phyloP scores from a whole-genome alignment of 129 eudicot genomes.

The Lonicera japonica region DNA sequence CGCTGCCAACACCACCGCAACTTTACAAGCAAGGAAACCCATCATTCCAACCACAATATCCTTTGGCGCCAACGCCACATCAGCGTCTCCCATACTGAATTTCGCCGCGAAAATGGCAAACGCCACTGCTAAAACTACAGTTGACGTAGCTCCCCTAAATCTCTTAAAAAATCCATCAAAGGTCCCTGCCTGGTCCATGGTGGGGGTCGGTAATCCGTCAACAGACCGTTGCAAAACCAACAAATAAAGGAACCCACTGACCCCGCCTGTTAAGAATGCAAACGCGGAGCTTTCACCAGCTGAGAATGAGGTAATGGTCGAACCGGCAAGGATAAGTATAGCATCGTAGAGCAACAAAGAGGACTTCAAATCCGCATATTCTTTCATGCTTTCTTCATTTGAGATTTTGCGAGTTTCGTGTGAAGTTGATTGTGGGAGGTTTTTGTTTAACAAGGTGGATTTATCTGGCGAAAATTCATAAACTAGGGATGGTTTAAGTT shows the following conservation, averaged over 20 bases:
- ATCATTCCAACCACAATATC: slow-evolving; percentile 71
- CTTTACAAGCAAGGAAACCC: slow-evolving; percentile 81
- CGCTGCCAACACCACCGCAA: slow-evolving; percentile 69
- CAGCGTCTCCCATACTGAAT: slow-evolving; percentile 38
- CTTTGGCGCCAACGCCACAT: slow-evolving; percentile 33
- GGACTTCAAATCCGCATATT: slow-evolving; percentile 69
- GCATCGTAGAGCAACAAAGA: slow-evolving; percentile 74
- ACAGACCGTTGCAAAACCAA: slow-evolving; percentile 73
- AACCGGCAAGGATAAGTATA: slow-evolving; percentile 53
- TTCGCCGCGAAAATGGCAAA: slow-evolving; percentile 37
- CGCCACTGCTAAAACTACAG: slow-evolving; percentile 45
- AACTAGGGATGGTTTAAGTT: slow-evolving; percentile 56
- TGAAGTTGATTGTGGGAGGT: slow-evolving; percentile 15
- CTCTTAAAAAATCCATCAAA: slow-evolving; percentile 31
- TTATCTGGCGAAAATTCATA: slow-evolving; percentile 40
- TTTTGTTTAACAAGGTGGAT: slow-evolving; percentile 12
- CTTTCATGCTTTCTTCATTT: slow-evolving; percentile 89
- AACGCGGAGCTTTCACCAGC: slow-evolving; percentile 54
- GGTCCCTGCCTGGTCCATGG: slow-evolving; percentile 18
- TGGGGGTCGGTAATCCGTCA: slow-evolving; percentile 61
- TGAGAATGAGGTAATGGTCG: slow-evolving; percentile 44
- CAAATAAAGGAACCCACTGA: slow-evolving; percentile 68
- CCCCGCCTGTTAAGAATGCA: slow-evolving; percentile 70
- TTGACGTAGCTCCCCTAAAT: slow-evolving; percentile 39
- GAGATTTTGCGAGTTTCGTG: slow-evolving; percentile 18